These are phyloP conservation scores for Erysimum cheiranthoides DNA, from an alignment of 345 rosid species.

Conservation along the genomic window DNA sequence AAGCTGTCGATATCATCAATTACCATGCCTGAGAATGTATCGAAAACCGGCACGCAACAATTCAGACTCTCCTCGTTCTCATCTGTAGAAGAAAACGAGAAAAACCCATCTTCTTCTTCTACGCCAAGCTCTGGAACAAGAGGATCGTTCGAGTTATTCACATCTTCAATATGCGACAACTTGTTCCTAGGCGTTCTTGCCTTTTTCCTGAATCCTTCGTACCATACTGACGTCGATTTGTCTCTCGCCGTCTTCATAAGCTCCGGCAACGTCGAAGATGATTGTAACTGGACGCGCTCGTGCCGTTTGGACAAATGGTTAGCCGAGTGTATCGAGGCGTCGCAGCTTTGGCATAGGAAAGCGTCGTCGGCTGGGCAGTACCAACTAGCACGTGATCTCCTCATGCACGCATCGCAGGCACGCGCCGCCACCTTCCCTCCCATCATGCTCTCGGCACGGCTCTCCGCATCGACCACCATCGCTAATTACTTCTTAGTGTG, in stretches of 20 bases:
- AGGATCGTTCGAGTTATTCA: constrained; percentile 37
- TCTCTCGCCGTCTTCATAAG: background rate
- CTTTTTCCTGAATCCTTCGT: constrained; percentile 58
- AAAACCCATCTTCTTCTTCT: constrained; percentile 45
- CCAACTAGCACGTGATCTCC: constrained; percentile 59
- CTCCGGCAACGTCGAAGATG: constrained; percentile 3
- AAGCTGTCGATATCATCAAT: constrained; percentile 19
- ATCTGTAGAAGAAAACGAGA: constrained; percentile 28
- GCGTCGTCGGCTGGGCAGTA: constrained; percentile 71
- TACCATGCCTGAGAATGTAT: constrained; percentile 46
- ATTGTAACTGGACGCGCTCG: constrained; percentile 58
- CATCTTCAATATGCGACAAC: constrained; percentile 5
- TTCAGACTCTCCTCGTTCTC: constrained; percentile 52
- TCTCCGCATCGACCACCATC: constrained; percentile 24
- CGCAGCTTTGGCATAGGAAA: constrained; percentile 74
- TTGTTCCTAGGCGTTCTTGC: constrained; percentile 58
- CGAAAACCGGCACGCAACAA: constrained; percentile 58
- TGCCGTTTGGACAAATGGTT: constrained; percentile 69
- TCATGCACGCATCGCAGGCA: constrained; percentile 61
- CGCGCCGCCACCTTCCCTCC: constrained; percentile 53
- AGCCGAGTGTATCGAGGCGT: constrained; percentile 67
- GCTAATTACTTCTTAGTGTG: background rate
- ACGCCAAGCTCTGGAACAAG: constrained; percentile 60
- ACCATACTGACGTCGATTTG: constrained; percentile 52
- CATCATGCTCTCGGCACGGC: constrained; percentile 40